Base-by-base conservation (phyloP, 2,329 filamentous ascomycete species). In the Alternaria conjuncta region DNA sequence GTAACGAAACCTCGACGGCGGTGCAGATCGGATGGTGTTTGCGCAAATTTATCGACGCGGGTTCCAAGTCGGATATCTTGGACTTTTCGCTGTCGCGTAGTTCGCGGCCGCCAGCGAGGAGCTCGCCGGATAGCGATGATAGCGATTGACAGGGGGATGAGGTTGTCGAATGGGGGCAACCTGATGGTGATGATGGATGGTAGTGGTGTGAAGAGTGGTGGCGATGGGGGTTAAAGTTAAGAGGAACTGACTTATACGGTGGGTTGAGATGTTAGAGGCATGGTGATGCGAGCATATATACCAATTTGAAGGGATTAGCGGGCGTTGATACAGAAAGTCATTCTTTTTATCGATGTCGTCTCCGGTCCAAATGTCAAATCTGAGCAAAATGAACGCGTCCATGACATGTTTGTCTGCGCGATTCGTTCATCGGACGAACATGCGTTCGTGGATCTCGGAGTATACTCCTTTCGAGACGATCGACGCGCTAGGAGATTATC, bases 1-100 rank as follows among this genome's bases (percentile, higher is more conserved):
- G 82, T 26, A 76, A 75, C 43, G 77, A 78, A 54, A 76, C 74
- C 47, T 73, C 78, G 2, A 78, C 81, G 36, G 82, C 83, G 0
- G 78, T 83, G 13, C 81, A 82, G 30, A 78, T 84, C 11, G 79
- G 80, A 6, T 84, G 83, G 81, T 82, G 80, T 60, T 55, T 83
- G 61, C 70, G 83, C 41, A 82, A 83, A 56, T 85, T 77, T 58
- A 74, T 84, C 4, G 83, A 84, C 65, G 77, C 76, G 10, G 77
- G 77, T 0, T 78, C 80, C 3, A 73, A 82, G 61, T 82, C 80
- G 59, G 82, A 84, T 30, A 77, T 84, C 6, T 71, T 85, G 49
- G 82, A 85, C 55, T 84, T 83, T 55, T 79, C 80, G 7, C 69
- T 84, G 71, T 76, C 64, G 71, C 76, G 45, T 68, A 71, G 55